Evolutionary conservation across 495 filamentous ascomycete species (phyloP).

Genomic region (Penicillium waksmanii): DNA sequence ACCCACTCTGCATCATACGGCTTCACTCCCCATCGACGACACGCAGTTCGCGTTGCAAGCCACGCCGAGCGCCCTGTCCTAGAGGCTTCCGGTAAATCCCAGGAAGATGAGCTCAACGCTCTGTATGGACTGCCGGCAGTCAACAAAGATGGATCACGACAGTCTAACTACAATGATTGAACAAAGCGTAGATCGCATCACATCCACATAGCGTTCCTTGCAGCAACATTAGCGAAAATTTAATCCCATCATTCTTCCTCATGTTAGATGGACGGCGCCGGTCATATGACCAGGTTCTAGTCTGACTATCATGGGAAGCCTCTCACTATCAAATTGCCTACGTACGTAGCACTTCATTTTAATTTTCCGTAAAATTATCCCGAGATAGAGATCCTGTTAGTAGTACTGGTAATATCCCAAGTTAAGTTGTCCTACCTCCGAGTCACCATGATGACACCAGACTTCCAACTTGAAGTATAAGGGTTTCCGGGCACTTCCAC

Average conservation of each 20-base stretch:
- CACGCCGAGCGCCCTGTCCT: conserved; percentile 62
- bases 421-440: no score
- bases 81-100: conserved; percentile 55
- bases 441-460: no score
- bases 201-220: not conserved
- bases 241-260: not conserved
- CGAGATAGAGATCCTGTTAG: no score
- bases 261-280: not conserved
- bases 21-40: conserved; percentile 63
- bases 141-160: conserved; percentile 63
- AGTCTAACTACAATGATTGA: conserved; percentile 68
- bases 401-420: no score
- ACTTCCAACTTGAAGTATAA: no score
- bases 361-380: no score
- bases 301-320: no score
- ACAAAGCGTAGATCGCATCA: not conserved
- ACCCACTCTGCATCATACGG: conserved; percentile 65
- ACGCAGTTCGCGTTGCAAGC: conserved; percentile 62
- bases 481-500: no score
- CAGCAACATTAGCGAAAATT: conserved; percentile 7
- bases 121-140: conserved; percentile 55
- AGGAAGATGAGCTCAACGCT: conserved; percentile 59
- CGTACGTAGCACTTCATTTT: no score
- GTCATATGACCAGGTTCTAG: no score
- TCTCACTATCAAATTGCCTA: no score